phyloP scores from a whole-genome alignment of 495 filamentous ascomycete species.

The Hypoxylon fuscum region DNA sequence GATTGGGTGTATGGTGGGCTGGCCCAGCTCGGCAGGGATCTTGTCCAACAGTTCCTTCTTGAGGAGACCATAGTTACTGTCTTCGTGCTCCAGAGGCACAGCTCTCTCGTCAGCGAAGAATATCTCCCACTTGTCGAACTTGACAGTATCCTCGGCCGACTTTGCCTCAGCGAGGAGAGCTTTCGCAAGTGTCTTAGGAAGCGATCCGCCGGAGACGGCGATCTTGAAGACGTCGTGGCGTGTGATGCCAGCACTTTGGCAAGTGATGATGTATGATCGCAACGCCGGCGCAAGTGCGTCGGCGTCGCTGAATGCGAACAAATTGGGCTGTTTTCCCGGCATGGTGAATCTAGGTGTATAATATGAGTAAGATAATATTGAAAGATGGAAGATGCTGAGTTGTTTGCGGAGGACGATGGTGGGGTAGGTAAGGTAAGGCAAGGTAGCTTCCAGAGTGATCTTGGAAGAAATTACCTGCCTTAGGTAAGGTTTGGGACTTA shows the following conservation, averaged over 20 bases:
- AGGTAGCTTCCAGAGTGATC: slow-evolving; percentile 31
- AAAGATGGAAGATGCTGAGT: slow-evolving; percentile 8
- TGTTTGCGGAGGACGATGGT: slow-evolving; percentile 24
- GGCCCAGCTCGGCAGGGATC: slow-evolving; percentile 70
- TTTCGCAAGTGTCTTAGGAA: slow-evolving; percentile 82
- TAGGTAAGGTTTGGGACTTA: slow-evolving; percentile 5
- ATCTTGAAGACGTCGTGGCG: slow-evolving; percentile 89
- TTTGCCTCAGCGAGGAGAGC: slow-evolving; percentile 74
- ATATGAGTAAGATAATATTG: neutral
- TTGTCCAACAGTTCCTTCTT: slow-evolving; percentile 89
- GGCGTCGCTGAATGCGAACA: slow-evolving; percentile 79
- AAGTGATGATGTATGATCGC: slow-evolving; percentile 79
- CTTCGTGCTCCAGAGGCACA: slow-evolving; percentile 87
- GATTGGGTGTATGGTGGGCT: slow-evolving; percentile 80
- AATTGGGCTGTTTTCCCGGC: slow-evolving; percentile 76
- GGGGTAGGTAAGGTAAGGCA: slow-evolving; percentile 16
- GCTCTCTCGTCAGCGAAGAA: slow-evolving; percentile 98
- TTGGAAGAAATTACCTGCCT: slow-evolving; percentile 11
- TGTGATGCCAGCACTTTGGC: slow-evolving; percentile 77
- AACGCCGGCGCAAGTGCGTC: slow-evolving; percentile 76
- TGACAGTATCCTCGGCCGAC: slow-evolving; percentile 68
- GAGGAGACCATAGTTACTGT: slow-evolving; percentile 92
- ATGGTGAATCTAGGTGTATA: slow-evolving; percentile 52
- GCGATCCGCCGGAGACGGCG: slow-evolving; percentile 92
- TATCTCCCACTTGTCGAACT: slow-evolving; percentile 92